phyloP scores from a whole-genome alignment of 164 flowering plant genomes.

The Umbilicus rupestris region DNA sequence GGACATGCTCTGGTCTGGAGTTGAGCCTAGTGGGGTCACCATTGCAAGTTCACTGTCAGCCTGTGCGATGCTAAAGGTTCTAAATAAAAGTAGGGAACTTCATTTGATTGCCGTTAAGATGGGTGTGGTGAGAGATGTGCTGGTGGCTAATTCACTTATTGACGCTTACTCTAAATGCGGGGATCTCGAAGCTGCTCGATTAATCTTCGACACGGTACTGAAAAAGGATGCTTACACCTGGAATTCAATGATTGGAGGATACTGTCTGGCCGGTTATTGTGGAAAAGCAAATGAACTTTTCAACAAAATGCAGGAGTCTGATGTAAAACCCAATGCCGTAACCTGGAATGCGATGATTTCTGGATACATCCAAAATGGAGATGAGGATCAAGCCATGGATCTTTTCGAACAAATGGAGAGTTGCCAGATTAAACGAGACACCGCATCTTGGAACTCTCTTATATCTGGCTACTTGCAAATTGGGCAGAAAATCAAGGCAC shows the following conservation, averaged over 20 bases:
- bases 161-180: slow-evolving; percentile 1
- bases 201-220: neutral
- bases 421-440: slow-evolving; percentile 29
- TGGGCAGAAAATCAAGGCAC: slow-evolving; percentile 41
- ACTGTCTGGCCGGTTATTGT: slow-evolving; percentile 20
- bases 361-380: slow-evolving; percentile 50
- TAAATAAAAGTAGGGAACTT: slow-evolving; percentile 31
- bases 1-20: slow-evolving; percentile 41
- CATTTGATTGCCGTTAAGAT: slow-evolving; percentile 34
- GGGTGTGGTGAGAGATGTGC: slow-evolving; percentile 17
- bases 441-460: slow-evolving; percentile 59
- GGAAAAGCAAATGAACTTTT: slow-evolving; percentile 53
- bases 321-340: slow-evolving; percentile 32
- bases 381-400: slow-evolving; percentile 46
- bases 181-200: neutral
- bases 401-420: slow-evolving; percentile 42
- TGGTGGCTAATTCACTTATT: slow-evolving; percentile 6
- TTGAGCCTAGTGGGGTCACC: slow-evolving; percentile 45
- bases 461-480: slow-evolving; percentile 38
- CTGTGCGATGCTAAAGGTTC: slow-evolving; percentile 30
- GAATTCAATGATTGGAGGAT: slow-evolving; percentile 7
- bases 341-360: slow-evolving; percentile 57
- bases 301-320: slow-evolving; percentile 36
- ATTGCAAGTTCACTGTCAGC: slow-evolving; percentile 40
- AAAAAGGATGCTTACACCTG: slow-evolving; percentile 34